Evolutionary conservation across 1,284 basidiomycete genomes (phyloP).

Genomic region (Puccinia brachypodii): DNA sequence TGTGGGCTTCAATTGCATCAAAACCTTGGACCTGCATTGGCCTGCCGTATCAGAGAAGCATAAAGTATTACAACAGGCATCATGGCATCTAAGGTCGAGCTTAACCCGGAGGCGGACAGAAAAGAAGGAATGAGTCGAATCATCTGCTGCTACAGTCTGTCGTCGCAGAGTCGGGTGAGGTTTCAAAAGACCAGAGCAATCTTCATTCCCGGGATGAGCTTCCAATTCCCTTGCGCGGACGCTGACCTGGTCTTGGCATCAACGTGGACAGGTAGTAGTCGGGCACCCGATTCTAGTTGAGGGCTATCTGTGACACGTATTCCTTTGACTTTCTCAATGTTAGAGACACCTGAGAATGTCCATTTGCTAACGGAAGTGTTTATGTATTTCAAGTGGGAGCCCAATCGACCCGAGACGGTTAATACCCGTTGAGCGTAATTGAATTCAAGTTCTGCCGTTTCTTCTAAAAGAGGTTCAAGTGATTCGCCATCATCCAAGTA

Average conservation of each 20-base stretch:
- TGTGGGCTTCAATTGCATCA: too few species aligned
- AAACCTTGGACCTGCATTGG: too few species aligned
- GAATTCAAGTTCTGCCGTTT: conserved; percentile 6
- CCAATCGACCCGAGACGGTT: neutral
- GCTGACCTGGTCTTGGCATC: conserved; percentile 9
- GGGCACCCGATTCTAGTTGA: conserved; percentile 3
- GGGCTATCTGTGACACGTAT: neutral
- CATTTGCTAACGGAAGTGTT: neutral
- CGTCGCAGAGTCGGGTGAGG: neutral
- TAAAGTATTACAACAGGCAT: too few species aligned
- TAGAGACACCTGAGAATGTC: neutral
- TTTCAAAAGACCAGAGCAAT: neutral
- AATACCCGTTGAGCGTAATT: neutral
- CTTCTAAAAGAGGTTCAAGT: neutral
- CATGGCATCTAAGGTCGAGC: too few species aligned
- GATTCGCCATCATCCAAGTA: conserved; percentile 32
- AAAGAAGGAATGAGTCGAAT: too few species aligned
- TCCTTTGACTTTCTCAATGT: neutral
- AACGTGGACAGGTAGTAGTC: neutral
- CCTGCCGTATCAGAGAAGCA: too few species aligned
- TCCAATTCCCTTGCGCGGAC: conserved; percentile 8
- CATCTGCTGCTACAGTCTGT: too few species aligned
- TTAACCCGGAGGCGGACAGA: too few species aligned
- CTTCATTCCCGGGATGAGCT: conserved; percentile 14
- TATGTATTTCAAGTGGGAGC: neutral